Conservation (phyloP, 345 rosid species). For the Heritiera littoralis region DNA sequence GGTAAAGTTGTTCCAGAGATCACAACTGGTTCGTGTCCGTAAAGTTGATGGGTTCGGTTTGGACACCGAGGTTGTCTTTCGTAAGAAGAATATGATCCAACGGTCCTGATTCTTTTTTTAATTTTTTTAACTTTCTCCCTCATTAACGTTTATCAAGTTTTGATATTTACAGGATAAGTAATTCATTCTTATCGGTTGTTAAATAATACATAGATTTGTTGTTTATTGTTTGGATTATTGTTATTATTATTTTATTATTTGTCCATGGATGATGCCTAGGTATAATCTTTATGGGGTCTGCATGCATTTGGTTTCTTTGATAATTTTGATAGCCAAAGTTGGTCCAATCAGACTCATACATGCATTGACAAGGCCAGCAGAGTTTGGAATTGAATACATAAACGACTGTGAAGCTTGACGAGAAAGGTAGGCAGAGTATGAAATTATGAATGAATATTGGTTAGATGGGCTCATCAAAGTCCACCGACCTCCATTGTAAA, state of each 20-base stretch:
- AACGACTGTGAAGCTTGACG: too few species aligned
- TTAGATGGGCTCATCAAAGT: too few species aligned
- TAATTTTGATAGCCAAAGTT: too few species aligned
- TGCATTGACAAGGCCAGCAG: too few species aligned
- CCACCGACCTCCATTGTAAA: too few species aligned
- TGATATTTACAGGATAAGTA: not conserved
- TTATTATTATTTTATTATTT: not conserved
- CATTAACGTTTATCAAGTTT: not conserved
- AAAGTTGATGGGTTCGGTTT: slow-evolving; percentile 90
- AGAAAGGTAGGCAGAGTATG: too few species aligned
- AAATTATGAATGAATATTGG: too few species aligned
- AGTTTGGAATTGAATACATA: too few species aligned
- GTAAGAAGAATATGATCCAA: slow-evolving; percentile 42
- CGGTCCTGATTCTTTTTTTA: slow-evolving; percentile 2
- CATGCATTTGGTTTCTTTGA: not conserved
- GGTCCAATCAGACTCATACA: too few species aligned
- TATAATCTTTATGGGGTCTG: too few species aligned
- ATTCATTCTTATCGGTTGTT: not conserved
- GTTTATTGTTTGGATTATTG: not conserved
- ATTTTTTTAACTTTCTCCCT: not conserved
- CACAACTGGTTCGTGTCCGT: slow-evolving; percentile 60
- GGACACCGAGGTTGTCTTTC: slow-evolving; percentile 83
- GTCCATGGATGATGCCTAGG: not conserved
- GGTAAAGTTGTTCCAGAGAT: slow-evolving; percentile 50
- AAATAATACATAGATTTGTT: not conserved